Conservation (phyloP, 2,329 filamentous ascomycete species). For the Pseudonectria buxi region DNA sequence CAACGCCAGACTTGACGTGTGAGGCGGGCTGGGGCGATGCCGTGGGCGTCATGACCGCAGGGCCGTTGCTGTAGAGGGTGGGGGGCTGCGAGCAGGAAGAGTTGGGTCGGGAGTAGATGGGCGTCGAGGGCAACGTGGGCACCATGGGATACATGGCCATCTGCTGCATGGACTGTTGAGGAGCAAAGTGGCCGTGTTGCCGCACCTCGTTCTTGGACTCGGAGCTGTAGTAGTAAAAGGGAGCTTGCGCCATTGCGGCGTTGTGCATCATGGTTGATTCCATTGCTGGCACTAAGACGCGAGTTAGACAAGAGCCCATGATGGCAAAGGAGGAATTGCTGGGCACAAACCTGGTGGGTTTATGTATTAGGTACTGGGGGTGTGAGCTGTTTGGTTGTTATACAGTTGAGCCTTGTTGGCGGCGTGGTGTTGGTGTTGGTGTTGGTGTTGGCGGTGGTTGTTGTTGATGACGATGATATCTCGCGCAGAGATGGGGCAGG, state of each 20-base stretch:
- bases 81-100: conserved; percentile 60
- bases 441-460: conserved; percentile 19
- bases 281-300: conserved; percentile 44
- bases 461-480: conserved; percentile 12
- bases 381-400: too few species aligned
- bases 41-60: conserved; percentile 63
- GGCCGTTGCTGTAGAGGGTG: conserved; percentile 50
- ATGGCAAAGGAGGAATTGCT: conserved; percentile 10
- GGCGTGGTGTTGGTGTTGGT: conserved; percentile 12
- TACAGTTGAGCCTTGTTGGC: conserved; percentile 3
- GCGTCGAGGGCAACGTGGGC: conserved; percentile 54
- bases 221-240: conserved; percentile 83
- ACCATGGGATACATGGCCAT: conserved; percentile 49
- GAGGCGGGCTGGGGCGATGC: conserved; percentile 67
- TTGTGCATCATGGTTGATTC: conserved; percentile 55
- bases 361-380: neutral
- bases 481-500: conserved; percentile 10
- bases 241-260: conserved; percentile 57
- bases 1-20: conserved; percentile 65
- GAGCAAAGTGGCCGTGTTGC: conserved; percentile 62
- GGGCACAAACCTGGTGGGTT: conserved; percentile 6
- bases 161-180: conserved; percentile 47
- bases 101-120: conserved; percentile 58
- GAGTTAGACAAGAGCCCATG: conserved; percentile 1
- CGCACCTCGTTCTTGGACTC: conserved; percentile 66